Evolutionary conservation across 1,284 basidiomycete species (phyloP).

Genomic region (Vanrija pseudolonga): DNA sequence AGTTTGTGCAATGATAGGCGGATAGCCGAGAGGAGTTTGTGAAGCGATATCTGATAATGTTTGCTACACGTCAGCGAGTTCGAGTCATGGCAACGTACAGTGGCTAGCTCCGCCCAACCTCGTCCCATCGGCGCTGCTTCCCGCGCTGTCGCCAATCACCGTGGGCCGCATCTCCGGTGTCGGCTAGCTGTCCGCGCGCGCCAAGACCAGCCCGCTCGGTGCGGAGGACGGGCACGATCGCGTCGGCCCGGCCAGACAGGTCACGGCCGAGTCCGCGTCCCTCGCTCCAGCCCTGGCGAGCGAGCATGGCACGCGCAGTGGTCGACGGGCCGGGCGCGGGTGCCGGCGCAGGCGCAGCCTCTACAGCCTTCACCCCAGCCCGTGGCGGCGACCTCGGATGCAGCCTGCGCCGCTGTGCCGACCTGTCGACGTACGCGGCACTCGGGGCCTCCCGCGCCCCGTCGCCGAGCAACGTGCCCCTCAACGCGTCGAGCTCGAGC

Average conservation of each 20-base stretch:
- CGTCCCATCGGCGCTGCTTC: conserved; percentile 32
- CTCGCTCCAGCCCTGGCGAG: conserved; percentile 38
- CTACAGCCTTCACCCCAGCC: background rate
- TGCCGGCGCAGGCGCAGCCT: background rate
- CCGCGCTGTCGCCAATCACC: conserved; percentile 35
- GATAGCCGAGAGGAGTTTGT: background rate
- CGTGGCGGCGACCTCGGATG: conserved; percentile 24
- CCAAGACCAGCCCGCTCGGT: conserved; percentile 35
- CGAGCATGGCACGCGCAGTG: conserved; percentile 27
- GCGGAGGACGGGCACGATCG: conserved; percentile 26
- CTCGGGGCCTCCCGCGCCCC: background rate
- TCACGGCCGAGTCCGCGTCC: conserved; percentile 37
- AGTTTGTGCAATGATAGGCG: background rate
- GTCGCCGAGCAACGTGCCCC: conserved; percentile 30
- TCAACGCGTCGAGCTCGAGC: conserved; percentile 31
- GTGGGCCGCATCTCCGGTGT: background rate
- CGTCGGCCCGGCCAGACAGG: conserved; percentile 27
- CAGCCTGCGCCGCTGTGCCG: conserved; percentile 36
- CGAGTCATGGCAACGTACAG: too few relatives aligned
- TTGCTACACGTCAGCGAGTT: too few relatives aligned
- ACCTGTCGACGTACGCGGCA: conserved; percentile 31
- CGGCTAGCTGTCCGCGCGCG: conserved; percentile 13
- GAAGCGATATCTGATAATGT: too few relatives aligned
- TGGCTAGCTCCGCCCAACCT: conserved; percentile 3
- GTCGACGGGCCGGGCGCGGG: conserved; percentile 5